These are phyloP conservation scores for Suaeda aralocaspica DNA, from an alignment of 148 eudicot species.

Conservation along the genomic window DNA sequence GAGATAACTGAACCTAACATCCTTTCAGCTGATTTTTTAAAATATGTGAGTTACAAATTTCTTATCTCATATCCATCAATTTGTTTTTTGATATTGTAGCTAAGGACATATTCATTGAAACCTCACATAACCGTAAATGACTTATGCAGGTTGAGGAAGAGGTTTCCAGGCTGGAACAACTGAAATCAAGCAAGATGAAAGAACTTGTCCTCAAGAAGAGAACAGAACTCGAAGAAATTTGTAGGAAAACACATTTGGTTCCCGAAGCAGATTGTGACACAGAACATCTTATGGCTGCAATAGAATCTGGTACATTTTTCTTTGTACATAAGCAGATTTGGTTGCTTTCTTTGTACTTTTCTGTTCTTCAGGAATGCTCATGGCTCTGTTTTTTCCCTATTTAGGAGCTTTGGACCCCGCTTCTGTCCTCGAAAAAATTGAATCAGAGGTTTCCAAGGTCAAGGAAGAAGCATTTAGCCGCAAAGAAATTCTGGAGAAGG, in stretches of 20 bases:
- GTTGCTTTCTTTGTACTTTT: slow-evolving; percentile 3
- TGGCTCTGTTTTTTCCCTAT: background rate
- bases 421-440: slow-evolving; percentile 69
- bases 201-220: slow-evolving; percentile 89
- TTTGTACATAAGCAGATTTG: background rate
- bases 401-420: slow-evolving; percentile 74
- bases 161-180: slow-evolving; percentile 64
- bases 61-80: background rate
- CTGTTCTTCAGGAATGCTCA: background rate
- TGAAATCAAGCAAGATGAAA: slow-evolving; percentile 88
- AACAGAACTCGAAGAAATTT: slow-evolving; percentile 70
- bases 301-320: slow-evolving; percentile 67
- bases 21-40: slow-evolving; percentile 49
- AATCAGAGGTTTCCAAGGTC: slow-evolving; percentile 59
- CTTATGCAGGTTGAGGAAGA: slow-evolving; percentile 62
- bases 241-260: slow-evolving; percentile 72
- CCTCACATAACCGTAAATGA: background rate
- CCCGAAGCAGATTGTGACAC: slow-evolving; percentile 51
- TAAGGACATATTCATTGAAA: background rate
- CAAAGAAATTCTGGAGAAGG: slow-evolving; percentile 85
- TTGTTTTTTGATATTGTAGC: background rate
- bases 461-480: slow-evolving; percentile 92
- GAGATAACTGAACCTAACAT: slow-evolving; percentile 51
- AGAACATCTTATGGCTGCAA: slow-evolving; percentile 52
- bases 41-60: slow-evolving; percentile 32